Evolutionary conservation across 2,329 filamentous ascomycete species (phyloP), one percentile per base, ranked within the genome.

Genomic region (Microdochium nivale): DNA sequence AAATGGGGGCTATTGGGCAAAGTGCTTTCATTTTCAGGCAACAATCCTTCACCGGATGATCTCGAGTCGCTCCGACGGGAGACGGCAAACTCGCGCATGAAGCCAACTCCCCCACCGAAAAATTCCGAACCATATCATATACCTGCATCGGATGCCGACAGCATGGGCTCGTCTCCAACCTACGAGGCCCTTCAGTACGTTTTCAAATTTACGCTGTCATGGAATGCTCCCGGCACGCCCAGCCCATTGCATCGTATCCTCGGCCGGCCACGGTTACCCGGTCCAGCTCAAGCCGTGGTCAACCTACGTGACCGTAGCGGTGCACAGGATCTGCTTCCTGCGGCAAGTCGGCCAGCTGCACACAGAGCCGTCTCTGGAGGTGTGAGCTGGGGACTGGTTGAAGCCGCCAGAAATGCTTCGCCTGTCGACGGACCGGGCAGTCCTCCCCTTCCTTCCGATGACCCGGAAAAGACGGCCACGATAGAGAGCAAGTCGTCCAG

Each of bases 171-270:
- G 9, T 72, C 77, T 1, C 79, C 80, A 0, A 69, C 77, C 5
- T 79, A 69, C 53, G 76, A 81, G 57, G 69, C 79, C 63, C 69
- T 77, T 63, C 72, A 76, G 56, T 89, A 81, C 60, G 76, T 81
- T 54, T 91, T 91, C 73, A 87, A 84, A 55, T 91, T 91, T 61
- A 81, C 84, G 10, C 75, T 90, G 2, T 84, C 86, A 54, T 86
- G 80, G 76, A 75, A 83, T 40, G 69, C 76, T 48, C 62, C 69
- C 5, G 78, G 78, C 24, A 66, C 75, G 21, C 74, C 78, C 55
- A 74, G 79, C 50, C 71, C 73, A 0, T 79, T 78, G 2, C 79
- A 85, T 40, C 79, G 83, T 2, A 76, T 85, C n/a, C 72, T 91
- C 21, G 76, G 75, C 23, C 78, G 82, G 4, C 88, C 88, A 1